Evolutionary conservation across 805 yeast species (phyloP), one percentile per base, ranked within the genome.

Genomic region (Scheffersomyces ergatensis): DNA sequence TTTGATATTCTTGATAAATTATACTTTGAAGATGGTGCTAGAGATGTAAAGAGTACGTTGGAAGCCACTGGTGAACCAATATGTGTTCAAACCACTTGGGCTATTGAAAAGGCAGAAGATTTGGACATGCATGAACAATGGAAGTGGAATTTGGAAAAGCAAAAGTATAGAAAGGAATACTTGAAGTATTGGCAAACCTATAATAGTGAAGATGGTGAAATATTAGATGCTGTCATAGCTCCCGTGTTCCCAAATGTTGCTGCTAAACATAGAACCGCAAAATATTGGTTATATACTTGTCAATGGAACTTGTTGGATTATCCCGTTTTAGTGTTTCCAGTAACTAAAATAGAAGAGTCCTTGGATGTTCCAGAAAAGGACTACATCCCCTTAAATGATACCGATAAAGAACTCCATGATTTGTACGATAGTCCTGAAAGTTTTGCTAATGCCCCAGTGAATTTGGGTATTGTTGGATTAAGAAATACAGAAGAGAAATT

Each of bases 201-300:
- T 21, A 40, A 33, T 20, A 42, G 36, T 15, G 34, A 31, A 14
- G 33, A 32, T 3, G 38, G 41, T 19, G 45, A 39, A 27, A 31
- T 21, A 16, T 43, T 42, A n/a, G 50, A 48, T 33, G 48, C 45
- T 2, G 47, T 49, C 8, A 39, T 50, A 36, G 53, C 54, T 13
- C 54, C 54, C 5, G 54, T 50, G 4, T 46, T 37, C 29, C 46
- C 49, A 11, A 51, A 50, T 11, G 47, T 47, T 11, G 47, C 56
- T 5, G 37, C 48, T 14, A 47, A 44, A 29, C 56, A 51, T 33
- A 38, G 45, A 27, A 48, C 51, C 12, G 52, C 50, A 7, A 48
- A 45, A 19, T 53, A 53, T 32, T 53, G 58, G 58, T 53, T 51
- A 9, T 53, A 51, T 37, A 50, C 52, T 11, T 36, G 47, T 29